Evolutionary conservation across 2,329 filamentous ascomycete species (phyloP).

Genomic region (Aspergillus ustus): DNA sequence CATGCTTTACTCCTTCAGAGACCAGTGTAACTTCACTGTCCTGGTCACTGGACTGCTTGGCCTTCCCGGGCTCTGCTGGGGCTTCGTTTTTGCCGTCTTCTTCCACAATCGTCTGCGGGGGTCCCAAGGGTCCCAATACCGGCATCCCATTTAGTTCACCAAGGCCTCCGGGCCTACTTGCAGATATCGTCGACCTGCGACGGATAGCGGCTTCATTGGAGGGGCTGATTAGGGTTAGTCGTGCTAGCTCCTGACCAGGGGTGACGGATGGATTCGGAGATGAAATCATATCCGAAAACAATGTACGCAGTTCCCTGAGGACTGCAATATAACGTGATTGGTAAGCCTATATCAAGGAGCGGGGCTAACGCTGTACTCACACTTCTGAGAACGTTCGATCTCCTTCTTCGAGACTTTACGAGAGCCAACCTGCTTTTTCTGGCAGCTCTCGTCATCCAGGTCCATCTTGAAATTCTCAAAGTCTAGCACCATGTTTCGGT

Average conservation of each 20-base stretch:
- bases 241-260: constrained; percentile 77
- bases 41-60: constrained; percentile 35
- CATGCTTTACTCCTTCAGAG: constrained; percentile 30
- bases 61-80: constrained; percentile 20
- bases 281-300: constrained; percentile 73
- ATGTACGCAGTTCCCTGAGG: constrained; percentile 69
- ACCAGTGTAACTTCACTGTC: constrained; percentile 45
- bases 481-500: constrained; percentile 79
- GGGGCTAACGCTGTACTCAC: constrained; percentile 56
- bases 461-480: constrained; percentile 74
- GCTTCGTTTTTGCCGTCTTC: constrained; percentile 26
- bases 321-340: constrained; percentile 54
- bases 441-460: constrained; percentile 65
- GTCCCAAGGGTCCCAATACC: constrained; percentile 52
- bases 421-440: constrained; percentile 75
- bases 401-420: constrained; percentile 65
- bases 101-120: constrained; percentile 33
- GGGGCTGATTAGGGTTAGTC: constrained; percentile 72
- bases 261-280: constrained; percentile 66
- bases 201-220: constrained; percentile 59
- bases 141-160: constrained; percentile 52
- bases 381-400: constrained; percentile 69
- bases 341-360: constrained; percentile 9
- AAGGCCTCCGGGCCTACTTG: constrained; percentile 33
- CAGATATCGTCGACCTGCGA: constrained; percentile 50